These are phyloP conservation scores for Krasilnikovozyma curviuscula DNA, from an alignment of 768 basidiomycete genomes.

Conservation along the genomic window DNA sequence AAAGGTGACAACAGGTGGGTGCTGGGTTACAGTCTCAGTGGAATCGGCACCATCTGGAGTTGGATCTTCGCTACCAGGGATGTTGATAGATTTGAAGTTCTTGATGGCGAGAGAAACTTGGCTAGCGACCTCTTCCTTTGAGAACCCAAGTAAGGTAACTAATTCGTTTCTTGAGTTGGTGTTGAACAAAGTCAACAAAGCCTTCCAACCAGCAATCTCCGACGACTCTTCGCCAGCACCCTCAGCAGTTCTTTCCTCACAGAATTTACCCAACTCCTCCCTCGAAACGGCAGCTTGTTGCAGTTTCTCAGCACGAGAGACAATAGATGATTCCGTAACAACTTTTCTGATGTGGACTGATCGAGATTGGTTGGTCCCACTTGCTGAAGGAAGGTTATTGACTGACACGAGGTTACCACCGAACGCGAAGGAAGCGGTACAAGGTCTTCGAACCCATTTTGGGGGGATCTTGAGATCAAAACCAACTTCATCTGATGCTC, in stretches of 20 bases:
- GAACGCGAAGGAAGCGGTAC: constrained; percentile 68
- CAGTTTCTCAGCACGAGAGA: constrained; percentile 52
- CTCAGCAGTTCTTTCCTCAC: constrained; percentile 37
- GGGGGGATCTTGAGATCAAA: constrained; percentile 80
- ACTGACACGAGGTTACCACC: constrained; percentile 70
- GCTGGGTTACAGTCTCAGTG: constrained; percentile 14
- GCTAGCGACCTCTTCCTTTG: constrained; percentile 59
- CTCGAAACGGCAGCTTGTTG: constrained; percentile 39
- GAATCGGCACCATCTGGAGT: too few relatives aligned
- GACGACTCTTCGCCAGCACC: constrained; percentile 14
- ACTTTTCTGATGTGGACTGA: constrained; percentile 61
- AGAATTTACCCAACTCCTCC: constrained; percentile 42
- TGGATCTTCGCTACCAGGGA: too few relatives aligned
- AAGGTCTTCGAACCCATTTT: constrained; percentile 79
- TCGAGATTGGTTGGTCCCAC: constrained; percentile 64
- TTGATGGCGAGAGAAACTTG: constrained; percentile 68
- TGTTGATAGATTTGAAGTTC: constrained; percentile 37
- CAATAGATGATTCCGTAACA: constrained; percentile 52
- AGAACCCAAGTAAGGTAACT: constrained; percentile 75
- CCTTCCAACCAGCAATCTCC: constrained; percentile 55
- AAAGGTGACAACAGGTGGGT: constrained; percentile 19
- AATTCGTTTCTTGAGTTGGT: constrained; percentile 78
- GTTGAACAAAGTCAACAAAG: constrained; percentile 54
- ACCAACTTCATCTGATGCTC: not conserved
- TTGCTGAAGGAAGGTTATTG: constrained; percentile 47